Conservation (phyloP, 331 rosid species). For the Spiraea crenata region DNA sequence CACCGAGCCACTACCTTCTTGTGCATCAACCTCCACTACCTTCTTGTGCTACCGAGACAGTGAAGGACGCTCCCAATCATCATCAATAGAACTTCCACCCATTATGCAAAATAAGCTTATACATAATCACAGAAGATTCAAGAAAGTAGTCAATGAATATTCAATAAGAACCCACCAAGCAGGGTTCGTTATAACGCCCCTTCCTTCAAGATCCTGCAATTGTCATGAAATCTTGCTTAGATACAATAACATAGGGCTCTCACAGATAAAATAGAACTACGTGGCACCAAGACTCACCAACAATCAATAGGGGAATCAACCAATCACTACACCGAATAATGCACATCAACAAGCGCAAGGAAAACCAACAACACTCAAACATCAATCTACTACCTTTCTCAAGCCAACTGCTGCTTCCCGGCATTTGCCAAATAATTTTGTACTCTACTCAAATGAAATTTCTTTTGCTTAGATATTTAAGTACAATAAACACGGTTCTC, state of each 20-base stretch:
- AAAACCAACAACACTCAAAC: not conserved
- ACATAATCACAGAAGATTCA: too few species aligned
- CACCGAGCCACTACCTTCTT: too few species aligned
- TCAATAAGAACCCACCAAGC: too few species aligned
- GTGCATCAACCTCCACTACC: too few species aligned
- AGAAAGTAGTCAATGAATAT: too few species aligned
- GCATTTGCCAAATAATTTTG: not conserved
- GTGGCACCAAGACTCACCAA: not conserved
- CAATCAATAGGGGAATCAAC: conserved; percentile 6
- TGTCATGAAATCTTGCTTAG: conserved; percentile 18
- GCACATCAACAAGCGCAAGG: not conserved
- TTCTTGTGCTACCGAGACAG: too few species aligned
- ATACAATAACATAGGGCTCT: conserved; percentile 8
- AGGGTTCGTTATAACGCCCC: too few species aligned
- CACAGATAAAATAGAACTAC: conserved; percentile 8
- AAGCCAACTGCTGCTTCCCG: not conserved
- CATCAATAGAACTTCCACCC: too few species aligned
- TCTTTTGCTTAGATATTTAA: conserved; percentile 16
- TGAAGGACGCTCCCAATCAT: too few species aligned
- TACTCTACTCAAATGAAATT: not conserved
- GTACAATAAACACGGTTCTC: too few species aligned
- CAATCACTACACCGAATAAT: conserved; percentile 8
- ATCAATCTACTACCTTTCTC: not conserved
- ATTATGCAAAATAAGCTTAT: too few species aligned
- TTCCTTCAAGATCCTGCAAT: conserved; percentile 75